Base-by-base conservation (phyloP, 345 rosid genomes). In the Garcia nutans region DNA sequence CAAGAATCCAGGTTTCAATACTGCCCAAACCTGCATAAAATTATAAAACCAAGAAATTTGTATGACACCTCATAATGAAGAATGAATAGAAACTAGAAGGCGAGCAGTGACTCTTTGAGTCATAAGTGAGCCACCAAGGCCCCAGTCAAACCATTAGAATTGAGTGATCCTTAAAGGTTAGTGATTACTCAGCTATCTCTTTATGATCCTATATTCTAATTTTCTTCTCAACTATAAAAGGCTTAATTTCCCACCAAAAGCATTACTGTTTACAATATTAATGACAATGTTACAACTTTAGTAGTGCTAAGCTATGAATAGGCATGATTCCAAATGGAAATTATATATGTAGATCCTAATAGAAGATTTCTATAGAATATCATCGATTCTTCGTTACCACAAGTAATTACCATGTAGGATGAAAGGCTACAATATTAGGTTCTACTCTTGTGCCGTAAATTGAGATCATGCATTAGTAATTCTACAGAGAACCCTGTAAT, bases 1-100 rank as follows among this genome's bases (percentile, higher is more conserved):
- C 82, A 96, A 86, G 85, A 96, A 96, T 82, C 99, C 97, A 63
- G 97, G 97, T 87, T 96, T 96, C 78, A 96, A 79, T 50, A 96
- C 97, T 73, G 96, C 99, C 98, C 97, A 96, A 78, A 93, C 98
- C 98, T 96, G 86, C 60, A 81, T 20, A 78, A 70, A 78, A 66
- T 45, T 24, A 82, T 64, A 67, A 10, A 70, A 55, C 15, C 17
- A 33, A 33, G 37, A 19, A 72, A 23, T 26, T 54, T 41, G 65
- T 8, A 22, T 49, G 28, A 72, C 24, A 17, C 41, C 63, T 26
- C 23, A 23, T 56, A 70, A 41, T 60, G 6, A 13, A 52, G 42
- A 76, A 69, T 26, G 56, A 6, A 47, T 45, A 70, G 10, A 57
- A 65, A 58, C 41, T 37, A 37, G 41, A 37, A 37, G 47, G 20